Conservation (phyloP, 2,329 filamentous ascomycete species). For the Aspergillus piperis region DNA sequence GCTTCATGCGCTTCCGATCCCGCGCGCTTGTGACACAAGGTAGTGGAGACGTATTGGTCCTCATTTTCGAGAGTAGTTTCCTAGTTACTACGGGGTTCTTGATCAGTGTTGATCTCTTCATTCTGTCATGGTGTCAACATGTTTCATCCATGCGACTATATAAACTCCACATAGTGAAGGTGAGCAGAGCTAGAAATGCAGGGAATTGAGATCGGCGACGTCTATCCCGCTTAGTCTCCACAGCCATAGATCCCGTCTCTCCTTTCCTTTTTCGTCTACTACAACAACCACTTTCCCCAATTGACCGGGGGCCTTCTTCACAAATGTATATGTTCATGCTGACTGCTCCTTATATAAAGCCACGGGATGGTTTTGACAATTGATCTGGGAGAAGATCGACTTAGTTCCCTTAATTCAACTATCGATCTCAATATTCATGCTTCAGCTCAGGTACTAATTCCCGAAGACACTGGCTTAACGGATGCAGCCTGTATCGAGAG, state of each 20-base stretch:
- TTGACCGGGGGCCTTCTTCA: background rate
- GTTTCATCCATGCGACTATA: background rate
- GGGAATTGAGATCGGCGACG: background rate
- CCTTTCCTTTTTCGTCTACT: background rate
- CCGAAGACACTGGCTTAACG: background rate
- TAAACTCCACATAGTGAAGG: background rate
- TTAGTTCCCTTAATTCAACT: constrained; percentile 14
- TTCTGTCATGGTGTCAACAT: background rate
- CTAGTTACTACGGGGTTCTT: too few relatives aligned
- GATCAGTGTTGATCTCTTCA: background rate
- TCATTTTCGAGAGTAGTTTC: too few relatives aligned
- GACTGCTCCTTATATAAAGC: background rate
- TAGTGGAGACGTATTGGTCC: too few relatives aligned
- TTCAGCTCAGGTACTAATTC: constrained; percentile 19
- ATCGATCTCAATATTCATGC: constrained; percentile 25
- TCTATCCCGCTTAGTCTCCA: background rate
- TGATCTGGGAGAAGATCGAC: constrained; percentile 24
- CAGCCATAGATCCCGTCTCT: background rate
- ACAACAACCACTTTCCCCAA: background rate
- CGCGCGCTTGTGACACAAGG: background rate
- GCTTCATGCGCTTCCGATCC: background rate
- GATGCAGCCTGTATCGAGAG: constrained; percentile 6
- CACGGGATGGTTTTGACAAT: constrained; percentile 25
- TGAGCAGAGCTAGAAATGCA: too few relatives aligned
- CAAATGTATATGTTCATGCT: background rate